These are phyloP conservation scores for Chlamydomonas incerta DNA, from an alignment of 139 green algal genomes.

Conservation along the genomic window DNA sequence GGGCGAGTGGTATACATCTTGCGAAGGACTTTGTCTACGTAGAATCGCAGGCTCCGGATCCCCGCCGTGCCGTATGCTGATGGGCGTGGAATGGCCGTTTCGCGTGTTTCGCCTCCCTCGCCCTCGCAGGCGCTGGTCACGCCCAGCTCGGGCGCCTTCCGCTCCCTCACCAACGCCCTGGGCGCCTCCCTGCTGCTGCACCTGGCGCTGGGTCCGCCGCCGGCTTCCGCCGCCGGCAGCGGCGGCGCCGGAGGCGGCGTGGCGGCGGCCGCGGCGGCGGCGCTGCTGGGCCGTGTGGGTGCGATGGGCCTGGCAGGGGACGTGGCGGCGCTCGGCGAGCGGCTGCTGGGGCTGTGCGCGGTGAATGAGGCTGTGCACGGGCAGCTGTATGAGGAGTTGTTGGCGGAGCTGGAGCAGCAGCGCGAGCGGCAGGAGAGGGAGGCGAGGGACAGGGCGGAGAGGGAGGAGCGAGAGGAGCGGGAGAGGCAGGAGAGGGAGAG, in stretches of 20 bases:
- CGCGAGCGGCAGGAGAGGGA: background rate
- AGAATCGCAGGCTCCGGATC: too few species aligned
- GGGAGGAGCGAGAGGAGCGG: background rate
- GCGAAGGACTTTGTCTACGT: too few species aligned
- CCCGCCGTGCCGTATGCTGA: too few species aligned
- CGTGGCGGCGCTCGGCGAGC: slow-evolving; percentile 57
- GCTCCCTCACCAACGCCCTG: slow-evolving; percentile 56
- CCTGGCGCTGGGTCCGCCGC: slow-evolving; percentile 57
- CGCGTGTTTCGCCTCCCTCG: too few species aligned
- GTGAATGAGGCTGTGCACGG: slow-evolving; percentile 69
- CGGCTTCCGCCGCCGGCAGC: background rate
- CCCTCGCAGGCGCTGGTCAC: slow-evolving; percentile 41
- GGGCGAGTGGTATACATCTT: too few species aligned
- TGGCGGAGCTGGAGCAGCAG: background rate
- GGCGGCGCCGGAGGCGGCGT: background rate
- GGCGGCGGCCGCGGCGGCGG: background rate
- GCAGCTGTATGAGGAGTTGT: slow-evolving; percentile 37
- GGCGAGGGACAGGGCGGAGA: background rate
- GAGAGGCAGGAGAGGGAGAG: background rate
- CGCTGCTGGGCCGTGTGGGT: slow-evolving; percentile 61
- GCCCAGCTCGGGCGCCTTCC: slow-evolving; percentile 50
- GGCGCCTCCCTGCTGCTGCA: slow-evolving; percentile 50
- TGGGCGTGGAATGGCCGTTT: too few species aligned
- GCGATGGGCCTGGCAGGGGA: slow-evolving; percentile 60
- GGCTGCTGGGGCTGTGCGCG: slow-evolving; percentile 52